Percentiles rank a stretch among this genome's conserved stretches.
Conservation (phyloP, 148 eudicot species). For the Fallopia convolvulus region DNA sequence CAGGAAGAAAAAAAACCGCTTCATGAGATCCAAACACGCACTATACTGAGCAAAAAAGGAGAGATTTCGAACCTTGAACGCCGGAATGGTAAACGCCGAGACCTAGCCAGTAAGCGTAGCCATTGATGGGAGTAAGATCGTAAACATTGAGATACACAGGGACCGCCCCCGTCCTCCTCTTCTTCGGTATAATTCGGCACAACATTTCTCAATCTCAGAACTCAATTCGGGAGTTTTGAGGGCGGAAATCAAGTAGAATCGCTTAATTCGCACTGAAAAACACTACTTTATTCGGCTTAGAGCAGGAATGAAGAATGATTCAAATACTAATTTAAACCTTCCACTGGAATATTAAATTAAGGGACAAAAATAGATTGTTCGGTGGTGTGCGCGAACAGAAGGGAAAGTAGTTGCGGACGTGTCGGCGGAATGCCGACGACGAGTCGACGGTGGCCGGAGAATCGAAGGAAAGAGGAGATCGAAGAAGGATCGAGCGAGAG, state of each 20-base stretch:
- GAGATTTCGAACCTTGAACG: conserved; percentile 49
- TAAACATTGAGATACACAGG: conserved; percentile 79
- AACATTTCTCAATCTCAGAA: conserved; percentile 46
- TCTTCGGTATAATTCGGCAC: conserved; percentile 52
- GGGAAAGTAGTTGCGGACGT: not conserved
- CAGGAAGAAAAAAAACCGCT: not conserved
- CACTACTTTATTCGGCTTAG: not conserved
- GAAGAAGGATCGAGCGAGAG: not conserved
- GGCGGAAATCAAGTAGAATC: not conserved
- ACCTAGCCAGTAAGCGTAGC: conserved; percentile 81
- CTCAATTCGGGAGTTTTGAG: not conserved
- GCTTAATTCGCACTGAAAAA: not conserved
- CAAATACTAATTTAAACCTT: not conserved
- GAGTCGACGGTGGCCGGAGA: not conserved
- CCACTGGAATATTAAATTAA: not conserved
- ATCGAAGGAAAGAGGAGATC: not conserved
- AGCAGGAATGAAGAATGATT: not conserved
- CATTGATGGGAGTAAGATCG: conserved; percentile 86
- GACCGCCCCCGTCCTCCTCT: conserved; percentile 55
- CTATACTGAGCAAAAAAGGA: not conserved
- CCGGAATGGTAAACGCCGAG: conserved; percentile 91
- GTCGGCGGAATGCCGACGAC: not conserved
- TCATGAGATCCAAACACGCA: not conserved
- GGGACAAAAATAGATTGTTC: not conserved
- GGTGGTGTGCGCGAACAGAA: not conserved